These are phyloP conservation scores for Lobosporangium transversale DNA, from an alignment of 192 early-diverging fungal genomes.

Conservation along the genomic window DNA sequence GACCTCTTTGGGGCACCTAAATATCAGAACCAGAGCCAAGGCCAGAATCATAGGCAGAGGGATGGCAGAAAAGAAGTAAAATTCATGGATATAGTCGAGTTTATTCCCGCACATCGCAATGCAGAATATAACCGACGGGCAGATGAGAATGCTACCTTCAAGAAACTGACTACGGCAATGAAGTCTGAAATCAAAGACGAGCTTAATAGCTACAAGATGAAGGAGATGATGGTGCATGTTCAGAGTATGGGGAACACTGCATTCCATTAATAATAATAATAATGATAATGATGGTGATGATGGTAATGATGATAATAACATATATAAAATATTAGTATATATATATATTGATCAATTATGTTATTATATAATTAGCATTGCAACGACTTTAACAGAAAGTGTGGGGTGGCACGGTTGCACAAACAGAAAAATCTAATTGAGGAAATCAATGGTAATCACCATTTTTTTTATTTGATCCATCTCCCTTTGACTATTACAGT, in stretches of 20 bases:
- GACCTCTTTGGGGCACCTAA: neutral
- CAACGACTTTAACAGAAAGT: neutral
- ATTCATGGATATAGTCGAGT: constrained; percentile 36
- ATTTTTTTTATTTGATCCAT: too few relatives aligned
- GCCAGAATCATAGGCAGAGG: neutral
- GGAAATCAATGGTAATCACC: too few relatives aligned
- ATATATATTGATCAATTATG: neutral
- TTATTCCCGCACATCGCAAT: constrained; percentile 41
- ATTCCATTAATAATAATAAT: constrained; percentile 27
- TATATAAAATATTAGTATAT: too few relatives aligned
- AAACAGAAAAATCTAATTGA: neutral
- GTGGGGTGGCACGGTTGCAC: neutral
- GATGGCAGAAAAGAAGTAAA: constrained; percentile 5
- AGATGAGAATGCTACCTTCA: constrained; percentile 48
- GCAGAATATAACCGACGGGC: constrained; percentile 38
- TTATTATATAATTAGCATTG: neutral
- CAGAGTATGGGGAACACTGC: constrained; percentile 53
- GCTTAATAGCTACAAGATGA: constrained; percentile 53
- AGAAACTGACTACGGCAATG: constrained; percentile 33
- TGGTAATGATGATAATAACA: too few relatives aligned
- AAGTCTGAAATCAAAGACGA: constrained; percentile 51
- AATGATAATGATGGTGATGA: neutral
- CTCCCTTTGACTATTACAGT: too few relatives aligned
- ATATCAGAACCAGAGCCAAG: neutral
- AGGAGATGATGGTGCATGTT: constrained; percentile 54